phyloP scores from a whole-genome alignment of 192 early-diverging fungal genomes.

The Coemansia sp. region DNA sequence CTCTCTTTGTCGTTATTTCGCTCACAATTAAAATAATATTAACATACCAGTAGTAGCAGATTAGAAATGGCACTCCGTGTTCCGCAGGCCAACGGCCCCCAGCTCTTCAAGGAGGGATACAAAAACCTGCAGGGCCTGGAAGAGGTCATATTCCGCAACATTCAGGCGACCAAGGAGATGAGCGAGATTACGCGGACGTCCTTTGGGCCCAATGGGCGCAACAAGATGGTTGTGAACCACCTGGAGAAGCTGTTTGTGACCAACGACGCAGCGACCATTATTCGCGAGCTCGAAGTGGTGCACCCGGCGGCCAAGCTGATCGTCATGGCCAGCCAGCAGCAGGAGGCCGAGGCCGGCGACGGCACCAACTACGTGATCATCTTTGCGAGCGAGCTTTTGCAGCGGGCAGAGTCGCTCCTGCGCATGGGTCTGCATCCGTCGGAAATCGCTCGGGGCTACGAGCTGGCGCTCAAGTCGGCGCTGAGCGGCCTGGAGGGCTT shows the following conservation, averaged over 20 bases:
- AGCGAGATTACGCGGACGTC: conserved; percentile 92
- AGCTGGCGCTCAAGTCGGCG: conserved; percentile 79
- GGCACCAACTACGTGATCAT: conserved; percentile 94
- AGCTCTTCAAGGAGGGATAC: conserved; percentile 94
- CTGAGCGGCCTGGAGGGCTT: conserved; percentile 77
- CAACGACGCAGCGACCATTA: conserved; percentile 98
- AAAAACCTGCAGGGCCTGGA: conserved; percentile 96
- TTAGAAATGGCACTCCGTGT: conserved; percentile 80
- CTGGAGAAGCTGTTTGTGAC: conserved; percentile 98
- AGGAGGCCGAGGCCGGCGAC: conserved; percentile 96
- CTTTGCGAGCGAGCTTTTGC: conserved; percentile 90
- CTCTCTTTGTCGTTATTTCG: too few species aligned
- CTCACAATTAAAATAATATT: background rate
- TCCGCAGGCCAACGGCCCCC: conserved; percentile 75
- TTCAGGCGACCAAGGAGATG: conserved; percentile 90
- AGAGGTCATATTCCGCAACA: conserved; percentile 93
- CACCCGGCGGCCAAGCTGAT: conserved; percentile 96
- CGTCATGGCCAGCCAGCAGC: conserved; percentile 95
- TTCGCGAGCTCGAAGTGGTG: conserved; percentile 94
- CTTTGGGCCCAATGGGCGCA: conserved; percentile 92
- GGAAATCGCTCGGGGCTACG: conserved; percentile 94
- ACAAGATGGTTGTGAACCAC: conserved; percentile 99
- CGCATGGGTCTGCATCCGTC: conserved; percentile 93
- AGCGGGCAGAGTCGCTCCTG: conserved; percentile 87
- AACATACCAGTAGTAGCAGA: background rate